Evolutionary conservation across 1,284 basidiomycete species (phyloP).

Genomic region (Mycosarcoma maydis): DNA sequence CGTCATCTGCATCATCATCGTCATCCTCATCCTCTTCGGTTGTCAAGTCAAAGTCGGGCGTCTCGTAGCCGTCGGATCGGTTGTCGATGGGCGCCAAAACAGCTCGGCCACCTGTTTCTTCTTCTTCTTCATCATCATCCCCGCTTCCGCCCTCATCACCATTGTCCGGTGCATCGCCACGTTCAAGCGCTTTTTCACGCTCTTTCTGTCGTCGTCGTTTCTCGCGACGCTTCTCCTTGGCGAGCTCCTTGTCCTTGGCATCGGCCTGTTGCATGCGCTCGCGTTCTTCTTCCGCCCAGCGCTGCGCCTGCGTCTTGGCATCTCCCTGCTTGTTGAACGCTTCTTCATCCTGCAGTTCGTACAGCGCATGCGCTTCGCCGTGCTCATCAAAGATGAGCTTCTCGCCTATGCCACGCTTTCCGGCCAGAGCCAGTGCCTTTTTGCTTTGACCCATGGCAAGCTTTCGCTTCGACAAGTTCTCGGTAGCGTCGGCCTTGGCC

Average conservation of each 20-base stretch:
- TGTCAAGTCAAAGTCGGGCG: conserved; percentile 58
- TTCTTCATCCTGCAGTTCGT: conserved; percentile 75
- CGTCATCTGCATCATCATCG: not conserved
- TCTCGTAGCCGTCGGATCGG: conserved; percentile 59
- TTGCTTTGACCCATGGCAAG: conserved; percentile 79
- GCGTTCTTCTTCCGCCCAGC: conserved; percentile 77
- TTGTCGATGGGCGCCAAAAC: conserved; percentile 48
- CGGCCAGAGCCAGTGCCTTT: conserved; percentile 78
- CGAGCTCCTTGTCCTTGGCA: conserved; percentile 60
- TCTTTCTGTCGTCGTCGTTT: conserved; percentile 82
- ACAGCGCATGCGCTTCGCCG: conserved; percentile 72
- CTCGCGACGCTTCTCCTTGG: conserved; percentile 59
- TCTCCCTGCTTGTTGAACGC: conserved; percentile 80
- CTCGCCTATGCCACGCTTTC: conserved; percentile 84
- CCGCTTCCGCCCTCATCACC: conserved; percentile 11
- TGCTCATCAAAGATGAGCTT: conserved; percentile 79
- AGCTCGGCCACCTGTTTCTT: conserved; percentile 62
- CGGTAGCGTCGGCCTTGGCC: conserved; percentile 67
- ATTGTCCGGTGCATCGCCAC: conserved; percentile 67
- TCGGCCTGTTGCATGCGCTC: conserved; percentile 85
- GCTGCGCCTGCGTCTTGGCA: conserved; percentile 77
- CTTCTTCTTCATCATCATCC: conserved; percentile 67
- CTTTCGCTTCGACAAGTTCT: conserved; percentile 74
- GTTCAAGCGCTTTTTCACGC: conserved; percentile 75
- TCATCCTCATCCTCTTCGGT: conserved; percentile 21